phyloP scores from a whole-genome alignment of 768 basidiomycete genomes.

The Trametes villosa region DNA sequence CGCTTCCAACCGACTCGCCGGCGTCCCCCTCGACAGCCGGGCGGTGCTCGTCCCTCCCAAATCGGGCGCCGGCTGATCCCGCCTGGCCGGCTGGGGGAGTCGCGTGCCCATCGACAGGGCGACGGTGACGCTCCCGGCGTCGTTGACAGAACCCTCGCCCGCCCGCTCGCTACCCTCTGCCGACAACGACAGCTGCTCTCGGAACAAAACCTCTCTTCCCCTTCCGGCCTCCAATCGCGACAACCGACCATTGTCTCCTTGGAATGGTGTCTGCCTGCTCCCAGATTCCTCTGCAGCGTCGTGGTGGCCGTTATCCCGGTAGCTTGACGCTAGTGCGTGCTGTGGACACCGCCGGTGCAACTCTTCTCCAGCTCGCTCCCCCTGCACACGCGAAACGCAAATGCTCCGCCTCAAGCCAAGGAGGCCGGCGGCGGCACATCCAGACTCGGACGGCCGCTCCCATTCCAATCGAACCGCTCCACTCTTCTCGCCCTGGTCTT shows the following conservation, averaged over 20 bases:
- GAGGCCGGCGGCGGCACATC: background rate
- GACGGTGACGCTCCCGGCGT: conserved; percentile 15
- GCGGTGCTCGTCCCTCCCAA: conserved; percentile 2
- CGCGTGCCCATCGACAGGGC: conserved; percentile 10
- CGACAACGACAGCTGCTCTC: background rate
- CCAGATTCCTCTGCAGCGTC: background rate
- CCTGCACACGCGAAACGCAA: background rate
- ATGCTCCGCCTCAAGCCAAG: background rate
- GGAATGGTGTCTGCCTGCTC: background rate
- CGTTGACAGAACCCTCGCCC: background rate
- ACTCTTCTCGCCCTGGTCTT: conserved; percentile 3
- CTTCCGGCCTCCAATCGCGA: background rate
- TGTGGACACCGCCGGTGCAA: background rate
- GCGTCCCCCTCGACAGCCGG: background rate
- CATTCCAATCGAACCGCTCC: background rate
- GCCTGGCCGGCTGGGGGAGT: background rate
- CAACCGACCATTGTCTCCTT: background rate
- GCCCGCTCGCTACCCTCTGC: background rate
- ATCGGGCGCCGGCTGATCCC: conserved; percentile 5
- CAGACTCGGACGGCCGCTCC: background rate
- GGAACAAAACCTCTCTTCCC: conserved; percentile 14
- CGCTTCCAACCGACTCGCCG: background rate
- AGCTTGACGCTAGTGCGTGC: background rate
- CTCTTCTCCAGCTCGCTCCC: background rate
- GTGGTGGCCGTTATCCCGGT: background rate